Conservation (phyloP, 2,329 filamentous ascomycete genomes). For the Aspergillus amoenus region DNA sequence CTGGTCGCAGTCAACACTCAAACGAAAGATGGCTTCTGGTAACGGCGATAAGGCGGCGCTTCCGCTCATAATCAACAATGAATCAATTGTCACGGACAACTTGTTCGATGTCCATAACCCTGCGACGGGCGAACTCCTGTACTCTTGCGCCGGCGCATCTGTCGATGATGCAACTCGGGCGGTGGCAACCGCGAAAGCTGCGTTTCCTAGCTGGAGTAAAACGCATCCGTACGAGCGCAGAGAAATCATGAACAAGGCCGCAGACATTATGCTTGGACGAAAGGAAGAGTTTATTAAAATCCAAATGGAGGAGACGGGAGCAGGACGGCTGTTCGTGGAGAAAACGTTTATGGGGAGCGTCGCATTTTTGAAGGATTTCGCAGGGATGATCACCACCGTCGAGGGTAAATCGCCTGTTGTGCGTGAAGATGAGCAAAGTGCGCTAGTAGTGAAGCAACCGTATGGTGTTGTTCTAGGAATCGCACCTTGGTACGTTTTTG, state of each 20-base stretch:
- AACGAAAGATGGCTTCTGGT: slow-evolving; percentile 12
- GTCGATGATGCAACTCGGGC: slow-evolving; percentile 57
- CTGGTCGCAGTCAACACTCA: background rate
- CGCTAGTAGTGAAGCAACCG: slow-evolving; percentile 71
- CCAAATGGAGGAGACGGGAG: slow-evolving; percentile 60
- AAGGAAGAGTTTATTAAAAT: slow-evolving; percentile 61
- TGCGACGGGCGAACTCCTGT: slow-evolving; percentile 50
- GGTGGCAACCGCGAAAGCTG: slow-evolving; percentile 61
- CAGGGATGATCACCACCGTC: slow-evolving; percentile 50
- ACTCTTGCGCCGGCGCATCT: slow-evolving; percentile 59
- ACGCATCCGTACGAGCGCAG: slow-evolving; percentile 62
- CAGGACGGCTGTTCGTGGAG: slow-evolving; percentile 38
- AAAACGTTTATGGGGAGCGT: slow-evolving; percentile 35
- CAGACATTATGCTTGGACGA: slow-evolving; percentile 51
- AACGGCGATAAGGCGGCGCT: slow-evolving; percentile 22
- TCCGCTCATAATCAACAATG: slow-evolving; percentile 46
- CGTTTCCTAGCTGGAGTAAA: slow-evolving; percentile 68
- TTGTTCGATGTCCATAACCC: slow-evolving; percentile 57
- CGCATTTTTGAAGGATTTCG: slow-evolving; percentile 50
- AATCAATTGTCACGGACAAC: slow-evolving; percentile 39
- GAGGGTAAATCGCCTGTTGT: slow-evolving; percentile 51
- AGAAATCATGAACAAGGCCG: slow-evolving; percentile 57
- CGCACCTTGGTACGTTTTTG: slow-evolving; percentile 68
- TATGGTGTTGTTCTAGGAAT: slow-evolving; percentile 78
- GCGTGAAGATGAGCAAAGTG: slow-evolving; percentile 53